A percentile compares a stretch with the other conserved stretches of the same genome.
phyloP scores from a whole-genome alignment of 352 stramenopile genomes.

The Phytophthora sojae region DNA sequence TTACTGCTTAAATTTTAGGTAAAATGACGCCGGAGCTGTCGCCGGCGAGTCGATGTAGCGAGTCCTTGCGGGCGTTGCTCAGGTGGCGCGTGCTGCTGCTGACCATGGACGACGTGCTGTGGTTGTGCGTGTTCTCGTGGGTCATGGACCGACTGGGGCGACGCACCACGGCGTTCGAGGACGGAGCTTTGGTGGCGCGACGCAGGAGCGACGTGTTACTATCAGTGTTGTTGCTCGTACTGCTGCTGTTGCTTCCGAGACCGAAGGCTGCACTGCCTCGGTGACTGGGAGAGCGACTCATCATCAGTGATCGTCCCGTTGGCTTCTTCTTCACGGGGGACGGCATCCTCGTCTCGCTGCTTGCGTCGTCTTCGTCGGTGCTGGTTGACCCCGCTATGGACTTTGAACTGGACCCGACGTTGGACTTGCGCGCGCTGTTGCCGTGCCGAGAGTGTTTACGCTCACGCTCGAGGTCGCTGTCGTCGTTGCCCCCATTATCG shows the following conservation, averaged over 20 bases:
- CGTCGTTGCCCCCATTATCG: constrained; percentile 7
- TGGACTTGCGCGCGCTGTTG: constrained; percentile 18
- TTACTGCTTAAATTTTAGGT: constrained; percentile 48
- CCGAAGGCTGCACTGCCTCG: constrained; percentile 40
- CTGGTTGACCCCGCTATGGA: constrained; percentile 8
- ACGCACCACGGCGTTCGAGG: constrained; percentile 3
- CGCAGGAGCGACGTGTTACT: constrained; percentile 31
- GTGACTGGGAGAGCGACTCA: constrained; percentile 47
- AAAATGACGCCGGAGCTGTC: constrained; percentile 55
- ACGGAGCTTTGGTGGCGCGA: constrained; percentile 53
- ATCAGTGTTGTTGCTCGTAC: constrained; percentile 31
- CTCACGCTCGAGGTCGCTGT: constrained; percentile 13
- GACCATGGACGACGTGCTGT: constrained; percentile 28
- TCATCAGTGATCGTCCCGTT: constrained; percentile 27
- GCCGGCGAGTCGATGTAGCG: constrained; percentile 33
- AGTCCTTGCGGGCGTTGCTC: constrained; percentile 24
- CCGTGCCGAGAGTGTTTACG: constrained; percentile 6
- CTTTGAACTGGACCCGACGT: constrained; percentile 13
- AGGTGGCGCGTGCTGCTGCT: constrained; percentile 35
- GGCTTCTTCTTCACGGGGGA: constrained; percentile 70
- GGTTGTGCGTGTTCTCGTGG: constrained; percentile 37
- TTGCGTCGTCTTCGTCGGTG: constrained; percentile 32
- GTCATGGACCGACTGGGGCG: constrained; percentile 32
- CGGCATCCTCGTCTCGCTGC: constrained; percentile 51
- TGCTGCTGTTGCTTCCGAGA: neutral